Base-by-base conservation (phyloP, 768 basidiomycete genomes). In the Xerocomus brunneocitrinus region DNA sequence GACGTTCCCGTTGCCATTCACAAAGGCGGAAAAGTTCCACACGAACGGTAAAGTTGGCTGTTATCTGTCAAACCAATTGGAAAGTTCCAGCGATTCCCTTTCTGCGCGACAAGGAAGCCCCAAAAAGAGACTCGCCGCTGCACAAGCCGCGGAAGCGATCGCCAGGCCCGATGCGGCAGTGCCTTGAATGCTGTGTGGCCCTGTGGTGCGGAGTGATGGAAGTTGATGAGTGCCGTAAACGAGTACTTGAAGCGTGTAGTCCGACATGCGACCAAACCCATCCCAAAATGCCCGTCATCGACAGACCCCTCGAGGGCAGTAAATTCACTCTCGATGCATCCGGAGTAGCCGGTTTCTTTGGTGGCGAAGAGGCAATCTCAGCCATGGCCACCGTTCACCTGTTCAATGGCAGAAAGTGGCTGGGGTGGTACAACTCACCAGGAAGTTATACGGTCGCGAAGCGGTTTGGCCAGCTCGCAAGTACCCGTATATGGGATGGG, bases 401-500 rank as follows among this genome's bases (percentile, higher is more conserved):
- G 2, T 69, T 64, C 55, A 30, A 55, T 22, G 68, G 66, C 1
- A 60, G 70, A 58, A 62, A 31, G 47, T 73, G 66, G 68, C 35
- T 73, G 3, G 71, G 72, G 7, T 73, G 66, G 67, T 70, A 73
- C 48, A 73, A 73, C 41, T 69, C 70, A 7, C 71, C 73, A 0
- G 71, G 71, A 12, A 69, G 71, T 49, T 71, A 70, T 25, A 62
- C 57, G 0, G 49, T 73, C 22, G 71, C 70, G 3, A 73, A 66
- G 48, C 58, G 48, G 14, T 73, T 68, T 22, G 68, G 67, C 12
- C 61, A 62, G 27, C 30, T 72, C 9, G 69, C 71, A 7, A 52
- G 51, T 13, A 57, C 63, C 5, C 60, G 60, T 19, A 22, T 71
- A 42, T 71, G 69, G 69, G 62, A 65, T 48, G 70, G 67, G 8